Evolutionary conservation across 352 stramenopile genomes (phyloP).

Genomic region (Pythium plurisporium): DNA sequence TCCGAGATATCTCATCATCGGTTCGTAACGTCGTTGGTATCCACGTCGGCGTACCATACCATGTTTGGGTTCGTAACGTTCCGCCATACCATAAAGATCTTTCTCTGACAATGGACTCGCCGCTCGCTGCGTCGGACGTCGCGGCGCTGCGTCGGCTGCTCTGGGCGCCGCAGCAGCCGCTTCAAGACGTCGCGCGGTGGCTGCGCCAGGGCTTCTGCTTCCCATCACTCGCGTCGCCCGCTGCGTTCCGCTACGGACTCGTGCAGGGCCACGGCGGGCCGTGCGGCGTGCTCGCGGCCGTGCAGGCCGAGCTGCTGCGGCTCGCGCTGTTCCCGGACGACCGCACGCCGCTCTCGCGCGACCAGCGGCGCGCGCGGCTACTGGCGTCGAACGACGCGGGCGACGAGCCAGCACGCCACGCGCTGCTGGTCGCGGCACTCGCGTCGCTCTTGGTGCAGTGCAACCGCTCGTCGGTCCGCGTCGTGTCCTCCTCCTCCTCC

Average conservation of each 20-base stretch:
- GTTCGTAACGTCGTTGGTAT: background rate
- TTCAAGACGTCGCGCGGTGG: slow-evolving; percentile 43
- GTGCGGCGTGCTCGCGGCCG: slow-evolving; percentile 74
- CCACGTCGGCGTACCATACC: too few relatives aligned
- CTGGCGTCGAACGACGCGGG: background rate
- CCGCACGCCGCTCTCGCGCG: background rate
- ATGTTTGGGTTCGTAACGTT: background rate
- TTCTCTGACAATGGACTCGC: too few relatives aligned
- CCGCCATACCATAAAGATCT: too few relatives aligned
- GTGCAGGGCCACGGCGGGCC: slow-evolving; percentile 73
- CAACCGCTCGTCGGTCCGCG: background rate
- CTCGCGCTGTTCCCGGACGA: slow-evolving; percentile 42
- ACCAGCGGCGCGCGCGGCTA: background rate
- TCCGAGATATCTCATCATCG: background rate
- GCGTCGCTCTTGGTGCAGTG: slow-evolving; percentile 21
- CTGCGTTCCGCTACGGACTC: slow-evolving; percentile 52
- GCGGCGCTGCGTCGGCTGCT: slow-evolving; percentile 33
- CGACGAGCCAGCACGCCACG: slow-evolving; percentile 3
- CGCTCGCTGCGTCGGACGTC: slow-evolving; percentile 1
- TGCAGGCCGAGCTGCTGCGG: slow-evolving; percentile 69
- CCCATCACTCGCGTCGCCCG: slow-evolving; percentile 11
- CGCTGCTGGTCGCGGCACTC: slow-evolving; percentile 19
- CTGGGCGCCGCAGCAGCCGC: slow-evolving; percentile 29
- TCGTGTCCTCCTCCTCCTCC: background rate
- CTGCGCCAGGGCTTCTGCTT: slow-evolving; percentile 58